Evolutionary conservation across 208 protist species (phyloP).

Genomic region (Crithidia bombi): DNA sequence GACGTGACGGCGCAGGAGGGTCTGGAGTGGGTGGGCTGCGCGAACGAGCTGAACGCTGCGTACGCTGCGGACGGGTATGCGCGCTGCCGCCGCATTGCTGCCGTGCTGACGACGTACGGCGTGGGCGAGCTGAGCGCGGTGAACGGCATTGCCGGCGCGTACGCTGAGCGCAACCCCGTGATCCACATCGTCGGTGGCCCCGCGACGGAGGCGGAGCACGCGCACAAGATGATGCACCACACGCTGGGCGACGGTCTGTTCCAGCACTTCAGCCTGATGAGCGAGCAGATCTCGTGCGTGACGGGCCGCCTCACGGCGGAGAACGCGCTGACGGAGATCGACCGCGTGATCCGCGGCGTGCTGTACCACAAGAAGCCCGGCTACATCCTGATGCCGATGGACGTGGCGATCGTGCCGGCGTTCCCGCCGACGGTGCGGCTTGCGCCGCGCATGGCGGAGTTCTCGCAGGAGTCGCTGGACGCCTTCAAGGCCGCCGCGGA

Average conservation of each 20-base stretch:
- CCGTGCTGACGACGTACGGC: conserved; percentile 56
- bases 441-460: background rate
- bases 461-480: conserved; percentile 11
- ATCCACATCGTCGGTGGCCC: conserved; percentile 51
- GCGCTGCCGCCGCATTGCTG: conserved; percentile 48
- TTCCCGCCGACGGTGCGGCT: conserved; percentile 24
- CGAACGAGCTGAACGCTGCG: conserved; percentile 58
- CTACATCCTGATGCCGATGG: conserved; percentile 45
- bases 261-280: conserved; percentile 38
- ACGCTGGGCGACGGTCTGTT: conserved; percentile 44
- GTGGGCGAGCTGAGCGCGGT: conserved; percentile 56
- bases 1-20: conserved; percentile 36
- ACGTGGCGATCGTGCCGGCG: conserved; percentile 19
- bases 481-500: conserved; percentile 37
- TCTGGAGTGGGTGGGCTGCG: conserved; percentile 51
- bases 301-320: conserved; percentile 12
- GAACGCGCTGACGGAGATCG: conserved; percentile 40
- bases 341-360: conserved; percentile 32
- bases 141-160: conserved; percentile 45
- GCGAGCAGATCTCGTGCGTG: conserved; percentile 33
- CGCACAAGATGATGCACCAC: conserved; percentile 38
- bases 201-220: conserved; percentile 21
- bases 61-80: conserved; percentile 57
- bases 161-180: conserved; percentile 40
- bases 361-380: conserved; percentile 37